Evolutionary conservation across 1,284 basidiomycete species (phyloP).

Genomic region (Cutaneotrichosporon dermatis): DNA sequence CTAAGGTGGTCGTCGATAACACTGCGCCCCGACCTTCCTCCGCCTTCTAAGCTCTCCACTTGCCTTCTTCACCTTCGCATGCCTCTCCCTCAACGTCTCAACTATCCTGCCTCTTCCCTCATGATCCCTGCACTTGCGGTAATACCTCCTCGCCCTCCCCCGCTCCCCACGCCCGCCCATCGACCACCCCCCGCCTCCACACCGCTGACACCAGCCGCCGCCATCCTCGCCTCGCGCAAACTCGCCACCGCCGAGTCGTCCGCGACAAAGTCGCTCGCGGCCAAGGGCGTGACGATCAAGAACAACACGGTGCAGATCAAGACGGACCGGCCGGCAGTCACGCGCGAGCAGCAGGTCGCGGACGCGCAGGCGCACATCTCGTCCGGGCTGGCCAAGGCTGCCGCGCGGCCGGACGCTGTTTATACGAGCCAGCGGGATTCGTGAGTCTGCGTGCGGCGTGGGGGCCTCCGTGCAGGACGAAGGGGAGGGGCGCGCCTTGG

Average conservation of each 20-base stretch:
- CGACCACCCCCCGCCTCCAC: background rate
- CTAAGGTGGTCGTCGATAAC: too few species aligned
- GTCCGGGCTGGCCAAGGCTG: background rate
- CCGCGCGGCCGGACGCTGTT: background rate
- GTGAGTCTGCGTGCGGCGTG: slow-evolving; percentile 3
- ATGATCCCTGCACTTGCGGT: too few species aligned
- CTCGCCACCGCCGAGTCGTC: background rate
- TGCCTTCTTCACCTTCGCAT: too few species aligned
- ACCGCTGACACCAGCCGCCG: slow-evolving; percentile 1
- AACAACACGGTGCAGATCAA: too few species aligned
- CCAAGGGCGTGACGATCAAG: too few species aligned
- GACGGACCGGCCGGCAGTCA: slow-evolving; percentile 4
- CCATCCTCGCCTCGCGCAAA: slow-evolving; percentile 17
- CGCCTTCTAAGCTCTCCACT: too few species aligned
- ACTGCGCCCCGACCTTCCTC: too few species aligned
- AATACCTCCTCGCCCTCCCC: too few species aligned
- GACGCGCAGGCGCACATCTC: background rate
- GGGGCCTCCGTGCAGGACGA: background rate
- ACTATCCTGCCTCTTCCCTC: too few species aligned
- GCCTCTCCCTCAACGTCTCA: too few species aligned
- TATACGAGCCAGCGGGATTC: background rate
- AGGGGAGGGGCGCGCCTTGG: background rate
- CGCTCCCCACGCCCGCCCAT: too few species aligned
- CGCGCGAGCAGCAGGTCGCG: slow-evolving; percentile 29
- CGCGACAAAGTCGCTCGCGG: background rate